A percentile compares a stretch with the other conserved stretches of the same genome.
Evolutionary conservation across 1,139 yeast species (phyloP).

Genomic region (Suhomyces taliae): DNA sequence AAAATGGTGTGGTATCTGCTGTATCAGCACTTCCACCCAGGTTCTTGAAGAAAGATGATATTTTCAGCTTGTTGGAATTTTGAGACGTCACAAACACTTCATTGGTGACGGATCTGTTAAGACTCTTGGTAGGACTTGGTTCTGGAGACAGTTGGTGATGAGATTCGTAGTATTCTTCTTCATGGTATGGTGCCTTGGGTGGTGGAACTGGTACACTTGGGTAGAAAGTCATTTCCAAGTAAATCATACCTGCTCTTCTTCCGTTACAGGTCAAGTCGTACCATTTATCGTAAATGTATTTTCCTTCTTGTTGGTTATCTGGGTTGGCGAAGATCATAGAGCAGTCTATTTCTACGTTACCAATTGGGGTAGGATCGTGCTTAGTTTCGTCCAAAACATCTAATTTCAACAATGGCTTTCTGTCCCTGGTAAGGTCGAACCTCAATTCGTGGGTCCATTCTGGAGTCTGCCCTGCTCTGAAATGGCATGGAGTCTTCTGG

Average conservation of each 20-base stretch:
- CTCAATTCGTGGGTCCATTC: constrained; percentile 79
- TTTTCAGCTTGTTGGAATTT: constrained; percentile 16
- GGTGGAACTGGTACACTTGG: constrained; percentile 58
- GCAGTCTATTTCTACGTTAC: constrained; percentile 77
- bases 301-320: constrained; percentile 61
- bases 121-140: constrained; percentile 9
- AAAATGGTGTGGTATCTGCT: constrained; percentile 6
- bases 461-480: constrained; percentile 90
- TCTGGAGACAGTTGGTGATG: constrained; percentile 4
- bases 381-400: constrained; percentile 87
- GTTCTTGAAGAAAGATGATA: constrained; percentile 14
- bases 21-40: constrained; percentile 7
- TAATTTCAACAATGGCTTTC: constrained; percentile 62
- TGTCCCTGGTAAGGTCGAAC: constrained; percentile 62
- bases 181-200: constrained; percentile 29
- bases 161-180: background rate
- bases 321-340: constrained; percentile 56
- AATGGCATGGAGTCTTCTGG: constrained; percentile 67
- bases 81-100: constrained; percentile 14
- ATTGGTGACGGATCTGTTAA: constrained; percentile 1
- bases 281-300: constrained; percentile 77
- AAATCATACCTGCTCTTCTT: constrained; percentile 86
- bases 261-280: constrained; percentile 66
- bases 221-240: constrained; percentile 88
- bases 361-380: constrained; percentile 81